phyloP scores from a whole-genome alignment of 208 protist genomes.

The Trypanosoma grayi region DNA sequence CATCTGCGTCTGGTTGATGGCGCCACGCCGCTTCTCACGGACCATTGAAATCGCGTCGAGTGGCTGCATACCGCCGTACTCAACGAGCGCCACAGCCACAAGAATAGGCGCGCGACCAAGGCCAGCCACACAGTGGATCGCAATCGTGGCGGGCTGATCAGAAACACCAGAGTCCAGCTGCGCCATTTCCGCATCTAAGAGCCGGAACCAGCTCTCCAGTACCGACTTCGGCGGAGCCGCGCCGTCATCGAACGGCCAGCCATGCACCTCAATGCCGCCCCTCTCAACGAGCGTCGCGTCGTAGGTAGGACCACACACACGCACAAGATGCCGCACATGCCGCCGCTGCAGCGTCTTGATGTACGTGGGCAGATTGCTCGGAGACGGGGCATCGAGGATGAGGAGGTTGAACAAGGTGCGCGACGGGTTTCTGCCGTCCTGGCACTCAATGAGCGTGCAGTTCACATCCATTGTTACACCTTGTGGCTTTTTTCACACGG shows the following conservation, averaged over 20 bases:
- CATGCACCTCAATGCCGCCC: conserved; percentile 77
- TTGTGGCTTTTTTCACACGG: too few relatives aligned
- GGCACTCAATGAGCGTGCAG: conserved; percentile 80
- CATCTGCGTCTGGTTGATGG: conserved; percentile 92
- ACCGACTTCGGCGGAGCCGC: conserved; percentile 78
- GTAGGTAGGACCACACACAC: conserved; percentile 88
- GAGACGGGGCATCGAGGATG: conserved; percentile 84
- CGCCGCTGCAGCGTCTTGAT: conserved; percentile 84
- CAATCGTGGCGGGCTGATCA: conserved; percentile 47
- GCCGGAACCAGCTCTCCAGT: conserved; percentile 74
- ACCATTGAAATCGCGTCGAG: conserved; percentile 85
- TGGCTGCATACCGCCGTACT: conserved; percentile 72
- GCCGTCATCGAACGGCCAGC: conserved; percentile 91
- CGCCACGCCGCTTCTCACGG: conserved; percentile 74
- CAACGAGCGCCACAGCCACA: conserved; percentile 90
- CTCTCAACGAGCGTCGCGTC: conserved; percentile 56
- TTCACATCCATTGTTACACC: conserved; percentile 71
- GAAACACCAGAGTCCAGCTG: conserved; percentile 14
- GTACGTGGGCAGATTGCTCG: conserved; percentile 88
- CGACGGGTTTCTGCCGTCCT: conserved; percentile 35
- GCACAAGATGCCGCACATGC: conserved; percentile 76
- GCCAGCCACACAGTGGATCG: conserved; percentile 92
- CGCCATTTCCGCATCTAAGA: conserved; percentile 70
- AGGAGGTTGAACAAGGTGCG: conserved; percentile 70
- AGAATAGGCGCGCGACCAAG: conserved; percentile 91